These are phyloP conservation scores for Fraxinus platypoda DNA, from an alignment of 305 asterid genomes.

Conservation along the genomic window DNA sequence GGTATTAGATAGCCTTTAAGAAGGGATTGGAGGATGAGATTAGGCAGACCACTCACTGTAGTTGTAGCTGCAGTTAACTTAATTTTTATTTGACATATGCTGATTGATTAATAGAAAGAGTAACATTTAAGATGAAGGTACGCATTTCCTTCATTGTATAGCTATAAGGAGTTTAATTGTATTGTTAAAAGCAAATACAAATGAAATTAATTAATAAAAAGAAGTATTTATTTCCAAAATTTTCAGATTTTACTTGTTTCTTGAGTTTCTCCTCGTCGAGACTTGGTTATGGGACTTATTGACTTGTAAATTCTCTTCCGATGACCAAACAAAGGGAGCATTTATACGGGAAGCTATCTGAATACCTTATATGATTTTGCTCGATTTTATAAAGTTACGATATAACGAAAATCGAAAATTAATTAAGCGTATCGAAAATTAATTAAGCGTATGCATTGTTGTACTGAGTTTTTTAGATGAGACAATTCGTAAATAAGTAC, in stretches of 20 bases:
- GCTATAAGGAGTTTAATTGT: background rate
- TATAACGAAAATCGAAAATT: too few relatives aligned
- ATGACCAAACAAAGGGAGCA: background rate
- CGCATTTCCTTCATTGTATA: background rate
- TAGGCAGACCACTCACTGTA: background rate
- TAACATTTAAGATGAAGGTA: constrained; percentile 2
- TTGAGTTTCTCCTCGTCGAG: background rate
- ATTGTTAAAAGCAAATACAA: constrained; percentile 3
- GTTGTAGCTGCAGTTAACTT: background rate
- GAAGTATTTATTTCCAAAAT: background rate
- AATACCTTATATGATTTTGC: too few relatives aligned
- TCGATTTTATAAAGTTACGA: too few relatives aligned
- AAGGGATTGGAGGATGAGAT: background rate
- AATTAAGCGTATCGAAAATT: too few relatives aligned
- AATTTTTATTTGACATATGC: background rate
- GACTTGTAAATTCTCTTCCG: background rate
- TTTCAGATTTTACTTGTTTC: background rate
- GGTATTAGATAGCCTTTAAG: background rate
- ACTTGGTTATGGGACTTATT: background rate
- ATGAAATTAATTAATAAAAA: constrained; percentile 20
- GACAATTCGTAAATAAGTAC: too few relatives aligned
- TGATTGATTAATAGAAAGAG: background rate
- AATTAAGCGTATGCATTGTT: too few relatives aligned
- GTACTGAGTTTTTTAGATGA: too few relatives aligned
- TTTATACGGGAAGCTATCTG: background rate